Base-by-base conservation (phyloP, 2,329 filamentous ascomycete genomes). In the Sporothrix brasiliensis region DNA sequence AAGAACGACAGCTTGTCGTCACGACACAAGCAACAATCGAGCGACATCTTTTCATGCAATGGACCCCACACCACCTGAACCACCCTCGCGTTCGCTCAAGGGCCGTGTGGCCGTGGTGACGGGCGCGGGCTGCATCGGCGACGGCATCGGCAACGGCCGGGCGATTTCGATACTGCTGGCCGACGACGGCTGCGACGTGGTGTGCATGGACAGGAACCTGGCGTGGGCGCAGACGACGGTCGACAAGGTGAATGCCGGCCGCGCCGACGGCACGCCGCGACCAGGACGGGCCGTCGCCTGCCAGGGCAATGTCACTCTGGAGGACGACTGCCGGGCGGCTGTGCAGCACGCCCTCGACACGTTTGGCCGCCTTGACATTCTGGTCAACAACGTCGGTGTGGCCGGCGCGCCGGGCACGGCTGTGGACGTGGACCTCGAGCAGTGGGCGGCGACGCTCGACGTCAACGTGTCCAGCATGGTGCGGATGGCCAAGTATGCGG, bases 391-490 rank as follows among this genome's bases (percentile, higher is more conserved):
- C 70, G 89, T 91, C 1, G 89, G 89, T 0, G 80, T 90, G 24
- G 81, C 82, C 4, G 89, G 89, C 0, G 83, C 87, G 0, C 70
- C 78, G 1, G 89, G 89, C 0, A 89, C 85, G 1, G 88, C 88
- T 0, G 81, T 87, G 1, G 85, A 88, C 0, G 85, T 90, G 0
- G 86, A 90, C 74, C 84, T 89, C 81, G 82, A 77, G 0, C 80
- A 82, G 13, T 91, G 87, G 87, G 80, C 84, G 0, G 81, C 81
- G 67, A 83, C 84, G 0, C 81, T 91, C 69, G 82, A 88, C 58
- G 79, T 90, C 61, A 91, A 91, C 74, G 86, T 91, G 4, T 83
- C 83, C 4, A 88, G 85, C 74, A 91, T 91, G 88, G 84, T 90
- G 41, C 80, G 85, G 69, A 90, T 91, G 87, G 80, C 81, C 21